A percentile compares a stretch with the other conserved stretches of the same genome.
These are phyloP conservation scores for Verticillium dahliae DNA, from an alignment of 2,329 filamentous ascomycete species.

Conservation along the genomic window DNA sequence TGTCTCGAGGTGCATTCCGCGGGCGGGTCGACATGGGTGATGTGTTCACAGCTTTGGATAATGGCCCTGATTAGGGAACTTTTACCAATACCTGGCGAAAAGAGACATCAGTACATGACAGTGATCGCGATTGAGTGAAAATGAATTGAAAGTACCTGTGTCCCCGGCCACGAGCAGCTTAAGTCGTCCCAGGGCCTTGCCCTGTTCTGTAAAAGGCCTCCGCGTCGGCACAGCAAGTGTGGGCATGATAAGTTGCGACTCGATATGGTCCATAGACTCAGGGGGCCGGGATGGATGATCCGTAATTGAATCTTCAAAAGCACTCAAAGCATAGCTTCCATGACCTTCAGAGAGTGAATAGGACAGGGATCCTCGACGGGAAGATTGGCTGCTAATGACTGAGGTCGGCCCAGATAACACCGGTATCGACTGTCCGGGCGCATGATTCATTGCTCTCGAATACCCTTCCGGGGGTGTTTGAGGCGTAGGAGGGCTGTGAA, in stretches of 20 bases:
- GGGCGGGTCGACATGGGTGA: slow-evolving; percentile 82
- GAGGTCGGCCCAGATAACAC: slow-evolving; percentile 32
- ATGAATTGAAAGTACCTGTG: slow-evolving; percentile 49
- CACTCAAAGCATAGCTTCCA: slow-evolving; percentile 19
- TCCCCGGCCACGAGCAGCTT: slow-evolving; percentile 85
- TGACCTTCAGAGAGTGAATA: slow-evolving; percentile 37
- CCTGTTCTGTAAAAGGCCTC: slow-evolving; percentile 81
- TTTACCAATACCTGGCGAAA: slow-evolving; percentile 66
- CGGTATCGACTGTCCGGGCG: not conserved
- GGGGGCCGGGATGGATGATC: not conserved
- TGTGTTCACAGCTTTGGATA: slow-evolving; percentile 79
- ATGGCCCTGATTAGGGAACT: slow-evolving; percentile 85
- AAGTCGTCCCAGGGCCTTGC: slow-evolving; percentile 75
- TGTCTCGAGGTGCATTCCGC: slow-evolving; percentile 11
- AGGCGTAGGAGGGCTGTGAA: not conserved
- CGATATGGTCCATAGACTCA: slow-evolving; percentile 29
- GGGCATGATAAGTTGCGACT: slow-evolving; percentile 92
- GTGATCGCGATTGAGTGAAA: not conserved
- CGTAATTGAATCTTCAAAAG: slow-evolving; percentile 6
- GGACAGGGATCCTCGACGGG: slow-evolving; percentile 43
- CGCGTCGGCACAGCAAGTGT: slow-evolving; percentile 86
- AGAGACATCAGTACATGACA: slow-evolving; percentile 6
- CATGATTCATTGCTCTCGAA: not conserved
- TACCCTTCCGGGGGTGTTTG: not conserved
- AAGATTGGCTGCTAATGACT: slow-evolving; percentile 40